These are phyloP conservation scores for Saccharomyces kudriavzevii DNA, from an alignment of 805 yeast species.

Conservation along the genomic window DNA sequence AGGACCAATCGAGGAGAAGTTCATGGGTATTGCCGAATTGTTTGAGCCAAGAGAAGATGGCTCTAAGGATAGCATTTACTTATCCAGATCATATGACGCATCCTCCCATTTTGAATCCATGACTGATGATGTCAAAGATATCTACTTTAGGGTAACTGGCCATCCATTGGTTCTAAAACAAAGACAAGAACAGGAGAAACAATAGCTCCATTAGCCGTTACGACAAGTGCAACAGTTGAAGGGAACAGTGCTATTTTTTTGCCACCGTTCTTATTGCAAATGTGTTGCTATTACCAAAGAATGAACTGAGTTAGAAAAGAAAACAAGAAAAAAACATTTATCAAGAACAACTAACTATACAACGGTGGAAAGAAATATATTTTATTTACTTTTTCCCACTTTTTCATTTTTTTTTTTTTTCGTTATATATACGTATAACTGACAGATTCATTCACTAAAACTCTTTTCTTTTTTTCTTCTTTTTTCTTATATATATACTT, in stretches of 20 bases:
- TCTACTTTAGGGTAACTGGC: conserved; percentile 86
- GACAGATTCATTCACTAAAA: neutral
- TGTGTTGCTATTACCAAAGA: neutral
- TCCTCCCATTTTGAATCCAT: conserved; percentile 92
- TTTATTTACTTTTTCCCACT: neutral
- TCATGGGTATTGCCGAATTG: conserved; percentile 89
- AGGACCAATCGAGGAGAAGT: conserved; percentile 69
- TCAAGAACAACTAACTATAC: neutral
- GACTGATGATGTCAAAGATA: conserved; percentile 93
- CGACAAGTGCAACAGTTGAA: neutral
- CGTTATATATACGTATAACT: neutral
- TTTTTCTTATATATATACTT: too few species aligned
- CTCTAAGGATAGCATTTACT: conserved; percentile 61
- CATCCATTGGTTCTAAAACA: conserved; percentile 81
- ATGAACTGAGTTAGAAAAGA: neutral
- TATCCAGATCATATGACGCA: conserved; percentile 88
- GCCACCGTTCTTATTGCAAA: neutral
- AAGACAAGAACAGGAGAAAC: conserved; percentile 61
- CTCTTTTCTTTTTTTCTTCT: neutral
- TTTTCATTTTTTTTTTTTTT: neutral
- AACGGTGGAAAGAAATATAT: neutral
- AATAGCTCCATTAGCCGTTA: conserved; percentile 26
- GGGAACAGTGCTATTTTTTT: neutral
- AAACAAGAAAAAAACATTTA: neutral
- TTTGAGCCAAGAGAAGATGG: conserved; percentile 87